Evolutionary conservation across 495 filamentous ascomycete genomes (phyloP), one percentile per base, ranked within the genome.

Genomic region (Penicillium odoratum): DNA sequence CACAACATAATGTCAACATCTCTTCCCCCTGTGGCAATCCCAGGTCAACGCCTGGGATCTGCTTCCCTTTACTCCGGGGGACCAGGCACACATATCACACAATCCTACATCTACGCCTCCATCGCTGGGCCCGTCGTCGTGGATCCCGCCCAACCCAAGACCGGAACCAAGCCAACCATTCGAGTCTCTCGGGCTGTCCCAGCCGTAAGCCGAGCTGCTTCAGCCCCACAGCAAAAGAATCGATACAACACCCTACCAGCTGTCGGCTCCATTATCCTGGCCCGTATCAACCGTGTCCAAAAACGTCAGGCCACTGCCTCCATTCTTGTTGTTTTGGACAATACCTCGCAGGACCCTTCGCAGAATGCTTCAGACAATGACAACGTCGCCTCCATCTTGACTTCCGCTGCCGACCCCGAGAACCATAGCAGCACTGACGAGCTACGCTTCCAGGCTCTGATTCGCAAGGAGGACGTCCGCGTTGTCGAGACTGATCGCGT

Each of bases 401-500:
- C 69, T 7, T 72, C 70, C 15, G 71, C 74, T 42, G 72, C 75
- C 18, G 75, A 78, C 58, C 72, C 75, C 3, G 75, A 78, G 52
- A 78, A 77, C 59, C 70, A 78, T 58, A 76, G 68, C 49, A 79
- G 63, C 56, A 72, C 74, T 11, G 79, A 83, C 49, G 80, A 81
- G 50, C 63, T 78, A 15, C 72, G 76, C 16, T 84, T 78, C 69
- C 75, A 74, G 46, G 79, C 72, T 7, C 64, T 78, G 13, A 80
- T 87, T 45, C 81, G 93, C 8, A 85, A 85, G 59, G 93, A 98
- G 73, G 94, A 98, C 65, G 90, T 98, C 11, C 80, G 94, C 51
- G 92, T 91, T 16, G 96, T 93, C 40, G 94, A 98, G 82, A 96
- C 96, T 76, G 94, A 98, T 58, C 88, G 85, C 53, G 91, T 98